Base-by-base conservation (phyloP, 1,284 basidiomycete genomes). In the Cryptococcus floricola region DNA sequence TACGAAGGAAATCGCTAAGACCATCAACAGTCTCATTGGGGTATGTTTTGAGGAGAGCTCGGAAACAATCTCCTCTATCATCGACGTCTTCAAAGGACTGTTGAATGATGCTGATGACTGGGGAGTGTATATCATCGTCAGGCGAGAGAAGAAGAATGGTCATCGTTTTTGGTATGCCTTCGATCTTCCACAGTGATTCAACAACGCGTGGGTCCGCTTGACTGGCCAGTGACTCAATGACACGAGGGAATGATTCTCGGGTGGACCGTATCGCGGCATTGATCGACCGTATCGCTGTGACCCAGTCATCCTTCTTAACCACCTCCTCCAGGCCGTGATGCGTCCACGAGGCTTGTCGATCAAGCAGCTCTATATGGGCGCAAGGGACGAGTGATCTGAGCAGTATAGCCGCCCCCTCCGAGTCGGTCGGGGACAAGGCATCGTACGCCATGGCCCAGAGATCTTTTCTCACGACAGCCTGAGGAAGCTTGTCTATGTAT, bases 1-100 rank as follows among this genome's bases (percentile, higher is more conserved):
- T 82, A 16, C 79, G 75, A 3, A 96, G 81, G 66, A 86, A 87
- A 16, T 79, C 76, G 52, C 82, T 80, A 27, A 95, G 78, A 5
- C 88, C 91, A 16, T 84, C 79, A 44, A 96, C 79, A 0, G 88
- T 81, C 13, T 81, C 79, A 39, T 81, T 79, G 0, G 90, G 84
- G 56, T 83, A 80, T 48, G 85, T 82, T 59, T 82, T 79, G 4
- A 96, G 77, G 23, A 96, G 78, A 5, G 83, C 84, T 10, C 88
- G 84, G 68, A 95, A 87, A 71, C 89, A 92, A 61, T 95, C 93
- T 28, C 83, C 80, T 48, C 94, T 87, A 38, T 85, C 86, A 66
- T 93, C 90, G 18, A 87, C 88, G 62, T 95, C 89, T 59, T 92
- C 88, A 65, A 88, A 93, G 0, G 89, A 87, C 58, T 89, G 83